Evolutionary conservation across 2,329 filamentous ascomycete genomes (phyloP).

Genomic region (Diaporthe caulivora): DNA sequence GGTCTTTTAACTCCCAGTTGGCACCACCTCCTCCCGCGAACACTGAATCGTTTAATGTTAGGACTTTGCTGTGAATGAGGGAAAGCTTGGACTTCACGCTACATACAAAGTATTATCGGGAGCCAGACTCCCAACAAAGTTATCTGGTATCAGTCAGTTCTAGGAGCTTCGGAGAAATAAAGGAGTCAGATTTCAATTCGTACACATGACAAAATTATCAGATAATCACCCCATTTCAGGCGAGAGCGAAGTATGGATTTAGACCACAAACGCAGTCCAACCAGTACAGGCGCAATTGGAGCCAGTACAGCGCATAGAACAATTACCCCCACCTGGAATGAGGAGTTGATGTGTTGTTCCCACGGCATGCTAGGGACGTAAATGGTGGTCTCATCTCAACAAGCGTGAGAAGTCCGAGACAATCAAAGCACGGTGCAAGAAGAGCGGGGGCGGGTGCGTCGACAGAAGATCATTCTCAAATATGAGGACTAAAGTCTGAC

Average conservation of each 20-base stretch:
- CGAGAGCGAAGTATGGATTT: constrained; percentile 31
- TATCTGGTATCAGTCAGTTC: constrained; percentile 1
- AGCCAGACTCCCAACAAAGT: constrained; percentile 32
- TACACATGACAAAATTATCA: constrained; percentile 25
- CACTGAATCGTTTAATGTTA: background rate
- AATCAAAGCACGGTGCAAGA: constrained; percentile 19
- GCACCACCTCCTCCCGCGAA: constrained; percentile 33
- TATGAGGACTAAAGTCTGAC: constrained; percentile 15
- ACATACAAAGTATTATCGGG: constrained; percentile 32
- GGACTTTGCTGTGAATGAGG: background rate
- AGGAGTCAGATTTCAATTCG: background rate
- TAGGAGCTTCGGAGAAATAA: too few relatives aligned
- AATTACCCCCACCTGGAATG: constrained; percentile 32
- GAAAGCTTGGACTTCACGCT: background rate
- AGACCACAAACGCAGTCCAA: constrained; percentile 27
- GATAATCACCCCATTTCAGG: constrained; percentile 7
- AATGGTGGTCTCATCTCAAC: background rate
- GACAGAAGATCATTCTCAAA: background rate
- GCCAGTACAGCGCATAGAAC: constrained; percentile 14
- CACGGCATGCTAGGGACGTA: constrained; percentile 15
- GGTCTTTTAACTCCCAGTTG: constrained; percentile 16
- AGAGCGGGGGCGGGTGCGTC: background rate
- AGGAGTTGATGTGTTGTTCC: constrained; percentile 26
- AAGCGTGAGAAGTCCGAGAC: background rate
- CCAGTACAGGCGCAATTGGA: constrained; percentile 28